A percentile compares a stretch with the other conserved stretches of the same genome.
Conservation (phyloP, 768 basidiomycete species). For the Termitomyces sp. region DNA sequence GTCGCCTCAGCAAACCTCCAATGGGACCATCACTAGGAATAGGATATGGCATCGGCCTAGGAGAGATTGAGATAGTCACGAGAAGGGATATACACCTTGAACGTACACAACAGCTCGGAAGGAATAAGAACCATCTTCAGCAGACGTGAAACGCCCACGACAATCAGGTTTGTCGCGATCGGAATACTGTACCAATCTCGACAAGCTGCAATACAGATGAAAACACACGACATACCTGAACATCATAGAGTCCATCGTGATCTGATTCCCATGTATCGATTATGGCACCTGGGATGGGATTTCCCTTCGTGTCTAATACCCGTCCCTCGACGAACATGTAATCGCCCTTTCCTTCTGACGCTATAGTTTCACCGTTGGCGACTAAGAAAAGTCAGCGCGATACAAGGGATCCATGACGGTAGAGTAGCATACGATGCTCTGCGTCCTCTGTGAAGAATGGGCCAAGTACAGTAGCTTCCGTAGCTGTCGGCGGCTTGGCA, state of each 20-base stretch:
- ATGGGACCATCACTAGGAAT: constrained; percentile 80
- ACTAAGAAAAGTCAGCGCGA: constrained; percentile 37
- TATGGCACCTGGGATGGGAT: constrained; percentile 58
- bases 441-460: constrained; percentile 83
- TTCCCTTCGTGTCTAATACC: constrained; percentile 58
- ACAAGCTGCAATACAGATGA: neutral
- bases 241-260: constrained; percentile 43
- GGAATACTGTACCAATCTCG: constrained; percentile 39
- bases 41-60: constrained; percentile 61
- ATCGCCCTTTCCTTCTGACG: constrained; percentile 84
- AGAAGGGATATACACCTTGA: neutral
- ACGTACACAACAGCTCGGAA: constrained; percentile 67
- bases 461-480: constrained; percentile 75
- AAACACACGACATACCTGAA: constrained; percentile 25
- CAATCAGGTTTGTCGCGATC: constrained; percentile 62
- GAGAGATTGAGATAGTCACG: neutral
- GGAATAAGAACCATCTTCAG: constrained; percentile 59
- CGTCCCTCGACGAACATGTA: constrained; percentile 80
- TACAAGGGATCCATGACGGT: neutral
- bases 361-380: constrained; percentile 67
- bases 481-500: constrained; percentile 55
- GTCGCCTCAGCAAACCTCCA: constrained; percentile 48
- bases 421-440: constrained; percentile 49
- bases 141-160: constrained; percentile 58
- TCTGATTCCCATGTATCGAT: constrained; percentile 90